phyloP scores from a whole-genome alignment of 108 stramenopile genomes.

The Fragilaria crotonensis region DNA sequence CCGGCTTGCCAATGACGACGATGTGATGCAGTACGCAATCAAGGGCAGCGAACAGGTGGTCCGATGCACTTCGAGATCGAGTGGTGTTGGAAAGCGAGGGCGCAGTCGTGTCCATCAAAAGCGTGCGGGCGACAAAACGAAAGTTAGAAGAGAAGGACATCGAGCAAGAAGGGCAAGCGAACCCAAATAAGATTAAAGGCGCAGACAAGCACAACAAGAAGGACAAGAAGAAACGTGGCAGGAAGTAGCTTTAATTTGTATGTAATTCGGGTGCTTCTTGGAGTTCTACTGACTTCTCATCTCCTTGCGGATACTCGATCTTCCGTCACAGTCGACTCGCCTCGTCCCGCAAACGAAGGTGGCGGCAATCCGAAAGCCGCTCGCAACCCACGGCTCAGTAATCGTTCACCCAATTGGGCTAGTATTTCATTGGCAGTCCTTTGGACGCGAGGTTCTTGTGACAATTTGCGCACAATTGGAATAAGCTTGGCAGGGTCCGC shows the following conservation, averaged over 20 bases:
- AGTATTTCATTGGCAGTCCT: conserved; percentile 57
- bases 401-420: conserved; percentile 60
- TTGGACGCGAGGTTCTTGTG: conserved; percentile 66
- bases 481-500: conserved; percentile 53
- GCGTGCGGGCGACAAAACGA: conserved; percentile 24
- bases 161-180: conserved; percentile 26
- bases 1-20: conserved; percentile 58
- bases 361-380: conserved; percentile 69
- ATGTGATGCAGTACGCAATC: conserved; percentile 77
- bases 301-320: not conserved
- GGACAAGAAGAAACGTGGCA: conserved; percentile 15
- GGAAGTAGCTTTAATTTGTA: conserved; percentile 1
- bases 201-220: conserved; percentile 26
- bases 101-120: conserved; percentile 32
- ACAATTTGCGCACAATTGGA: conserved; percentile 60
- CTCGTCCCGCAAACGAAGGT: conserved; percentile 23
- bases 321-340: conserved; percentile 5
- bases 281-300: no score
- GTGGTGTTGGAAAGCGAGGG: conserved; percentile 21
- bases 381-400: conserved; percentile 60
- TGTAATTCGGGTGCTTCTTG: no score
- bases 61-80: conserved; percentile 60
- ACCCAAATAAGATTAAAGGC: conserved; percentile 5
- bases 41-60: conserved; percentile 83
- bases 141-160: conserved; percentile 40